Base-by-base conservation (phyloP, 2,329 filamentous ascomycete species). In the Apiospora koreana region DNA sequence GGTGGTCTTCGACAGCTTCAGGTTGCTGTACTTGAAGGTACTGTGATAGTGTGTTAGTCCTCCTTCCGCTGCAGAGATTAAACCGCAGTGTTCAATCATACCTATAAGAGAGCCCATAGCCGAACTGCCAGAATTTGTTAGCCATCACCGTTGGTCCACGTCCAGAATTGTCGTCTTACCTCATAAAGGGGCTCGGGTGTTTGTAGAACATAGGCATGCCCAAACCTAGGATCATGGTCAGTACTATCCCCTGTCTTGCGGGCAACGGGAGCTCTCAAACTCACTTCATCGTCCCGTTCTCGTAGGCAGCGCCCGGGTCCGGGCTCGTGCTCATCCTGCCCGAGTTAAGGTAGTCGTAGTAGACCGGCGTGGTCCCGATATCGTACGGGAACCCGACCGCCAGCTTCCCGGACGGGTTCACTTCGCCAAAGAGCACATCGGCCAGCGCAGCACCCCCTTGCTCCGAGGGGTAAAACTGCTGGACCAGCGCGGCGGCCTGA, bases 391-490 rank as follows among this genome's bases (percentile, higher is more conserved):
- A 90, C 14, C 88, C 89, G 43, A 93, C 90, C 1, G 87, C 86
- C 16, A 93, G 85, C 77, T 88, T 91, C 48, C 91, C 91, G 1
- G 87, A 90, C 0, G 91, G 91, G 78, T 91, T 92, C 68, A 87
- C 86, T 69, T 88, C 83, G 35, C 91, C 91, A 74, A 89, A 91
- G 1, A 93, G 83, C 41, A 93, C 83, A 72, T 92, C 89, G 0
- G 91, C 91, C 1, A 93, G 84, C 1, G 90, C 91, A 71, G 89
- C 82, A 0, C 91, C 91, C 31, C 90, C 91, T 80, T 93, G 83
- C 75, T 93, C 91, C 0, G 89, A 91, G 8, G 91, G 90, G 75
- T 94, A 94, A 80, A 94, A 94, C 79, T 93, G 91, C 77, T 94
- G 92, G 0, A 94, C 82, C 0, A 94, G 85, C 0, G 90, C 91